A percentile compares a stretch with the other conserved stretches of the same genome.
Conservation (phyloP, 1,139 yeast species). For the Pichia norvegensis region DNA sequence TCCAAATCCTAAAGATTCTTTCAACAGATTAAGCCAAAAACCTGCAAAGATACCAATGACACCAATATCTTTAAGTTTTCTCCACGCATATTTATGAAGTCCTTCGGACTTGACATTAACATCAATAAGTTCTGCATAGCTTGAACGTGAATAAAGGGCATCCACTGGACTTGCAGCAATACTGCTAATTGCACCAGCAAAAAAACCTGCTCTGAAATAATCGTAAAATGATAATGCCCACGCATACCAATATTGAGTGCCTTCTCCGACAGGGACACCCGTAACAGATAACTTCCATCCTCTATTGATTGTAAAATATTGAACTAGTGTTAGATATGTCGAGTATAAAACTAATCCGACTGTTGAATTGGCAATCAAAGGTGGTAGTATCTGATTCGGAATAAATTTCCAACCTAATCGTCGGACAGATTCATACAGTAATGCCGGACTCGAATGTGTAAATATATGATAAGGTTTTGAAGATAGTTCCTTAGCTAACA, state of each 20-base stretch:
- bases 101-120: slow-evolving; percentile 44
- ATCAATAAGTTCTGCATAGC: slow-evolving; percentile 67
- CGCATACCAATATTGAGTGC: slow-evolving; percentile 11
- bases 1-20: slow-evolving; percentile 84
- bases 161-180: slow-evolving; percentile 93
- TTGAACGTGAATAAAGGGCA: slow-evolving; percentile 78
- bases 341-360: slow-evolving; percentile 83
- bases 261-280: slow-evolving; percentile 9
- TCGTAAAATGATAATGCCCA: slow-evolving; percentile 17
- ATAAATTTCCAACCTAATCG: slow-evolving; percentile 83
- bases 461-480: slow-evolving; percentile 56
- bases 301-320: slow-evolving; percentile 24
- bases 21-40: slow-evolving; percentile 62
- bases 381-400: slow-evolving; percentile 81
- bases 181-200: slow-evolving; percentile 83
- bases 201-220: slow-evolving; percentile 70
- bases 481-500: slow-evolving; percentile 39
- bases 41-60: slow-evolving; percentile 87
- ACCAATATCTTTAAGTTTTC: slow-evolving; percentile 67
- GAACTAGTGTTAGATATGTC: slow-evolving; percentile 55
- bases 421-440: slow-evolving; percentile 60
- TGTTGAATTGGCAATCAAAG: slow-evolving; percentile 76
- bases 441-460: slow-evolving; percentile 73
- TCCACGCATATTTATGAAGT: slow-evolving; percentile 67
- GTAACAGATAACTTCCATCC: slow-evolving; percentile 20